phyloP scores from a whole-genome alignment of 768 basidiomycete species.

The Cubamyces sp. region DNA sequence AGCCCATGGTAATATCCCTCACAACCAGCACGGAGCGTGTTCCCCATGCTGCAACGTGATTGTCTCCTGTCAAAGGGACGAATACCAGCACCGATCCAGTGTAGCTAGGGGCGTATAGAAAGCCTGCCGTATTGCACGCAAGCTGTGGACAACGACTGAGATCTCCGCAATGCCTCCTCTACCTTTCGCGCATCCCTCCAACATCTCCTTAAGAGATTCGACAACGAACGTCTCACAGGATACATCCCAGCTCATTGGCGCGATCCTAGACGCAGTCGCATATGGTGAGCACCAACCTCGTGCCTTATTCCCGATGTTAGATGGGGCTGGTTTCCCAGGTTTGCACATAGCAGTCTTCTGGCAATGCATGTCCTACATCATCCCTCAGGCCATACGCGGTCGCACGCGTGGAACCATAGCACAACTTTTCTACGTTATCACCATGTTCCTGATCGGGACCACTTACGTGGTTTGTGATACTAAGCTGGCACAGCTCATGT shows the following conservation, averaged over 20 bases:
- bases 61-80: no score
- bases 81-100: no score
- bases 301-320: neutral
- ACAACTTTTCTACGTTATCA: slow-evolving; percentile 20
- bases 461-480: slow-evolving; percentile 26
- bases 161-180: neutral
- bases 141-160: neutral
- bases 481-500: slow-evolving; percentile 24
- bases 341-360: slow-evolving; percentile 6
- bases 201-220: slow-evolving; percentile 4
- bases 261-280: slow-evolving; percentile 8
- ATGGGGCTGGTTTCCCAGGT: neutral
- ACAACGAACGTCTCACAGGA: slow-evolving; percentile 10
- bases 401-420: neutral
- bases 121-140: no score
- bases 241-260: slow-evolving; percentile 3
- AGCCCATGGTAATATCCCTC: no score
- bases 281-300: neutral
- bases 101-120: no score
- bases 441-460: slow-evolving; percentile 25
- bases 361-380: neutral
- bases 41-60: no score
- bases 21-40: no score
- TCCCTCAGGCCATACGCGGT: neutral
- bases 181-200: no score